Evolutionary conservation across 2,329 filamentous ascomycete genomes (phyloP).

Genomic region (Fonsecaea pugnacius): DNA sequence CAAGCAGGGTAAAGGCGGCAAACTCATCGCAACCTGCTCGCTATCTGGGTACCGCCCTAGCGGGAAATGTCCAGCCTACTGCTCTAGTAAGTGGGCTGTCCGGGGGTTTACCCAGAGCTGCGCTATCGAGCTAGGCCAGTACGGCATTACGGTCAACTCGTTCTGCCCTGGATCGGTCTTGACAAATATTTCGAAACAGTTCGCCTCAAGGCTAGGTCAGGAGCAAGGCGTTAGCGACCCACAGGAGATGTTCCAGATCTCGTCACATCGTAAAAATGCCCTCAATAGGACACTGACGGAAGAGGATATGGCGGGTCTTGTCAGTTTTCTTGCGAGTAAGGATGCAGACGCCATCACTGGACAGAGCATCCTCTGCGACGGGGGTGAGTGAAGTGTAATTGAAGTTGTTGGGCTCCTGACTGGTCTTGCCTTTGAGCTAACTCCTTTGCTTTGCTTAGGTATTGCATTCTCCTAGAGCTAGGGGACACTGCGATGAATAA

Average conservation of each 20-base stretch:
- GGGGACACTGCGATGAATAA: too few species aligned
- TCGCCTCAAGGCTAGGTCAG: slow-evolving; percentile 63
- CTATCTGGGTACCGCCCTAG: slow-evolving; percentile 61
- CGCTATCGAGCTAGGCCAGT: slow-evolving; percentile 66
- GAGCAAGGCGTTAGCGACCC: slow-evolving; percentile 51
- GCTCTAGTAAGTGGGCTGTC: slow-evolving; percentile 68
- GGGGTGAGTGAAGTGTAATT: too few species aligned
- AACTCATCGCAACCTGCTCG: slow-evolving; percentile 58
- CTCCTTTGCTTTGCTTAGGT: too few species aligned
- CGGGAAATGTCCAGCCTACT: slow-evolving; percentile 65
- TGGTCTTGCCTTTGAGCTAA: too few species aligned
- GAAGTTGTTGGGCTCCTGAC: too few species aligned
- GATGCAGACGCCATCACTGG: slow-evolving; percentile 56
- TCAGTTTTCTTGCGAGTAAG: slow-evolving; percentile 13
- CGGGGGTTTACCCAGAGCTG: slow-evolving; percentile 67
- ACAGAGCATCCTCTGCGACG: slow-evolving; percentile 64
- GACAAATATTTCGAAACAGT: slow-evolving; percentile 70
- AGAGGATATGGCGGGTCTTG: slow-evolving; percentile 9
- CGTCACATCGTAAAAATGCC: neutral
- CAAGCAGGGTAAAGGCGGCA: slow-evolving; percentile 56
- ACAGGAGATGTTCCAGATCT: too few species aligned
- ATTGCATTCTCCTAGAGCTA: too few species aligned
- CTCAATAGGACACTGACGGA: too few species aligned
- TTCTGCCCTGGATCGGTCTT: slow-evolving; percentile 71
- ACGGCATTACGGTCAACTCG: slow-evolving; percentile 69